Evolutionary conservation across 2,329 filamentous ascomycete species (phyloP), one percentile per base, ranked within the genome.

Genomic region (Aspergillus ochraceoroseus): DNA sequence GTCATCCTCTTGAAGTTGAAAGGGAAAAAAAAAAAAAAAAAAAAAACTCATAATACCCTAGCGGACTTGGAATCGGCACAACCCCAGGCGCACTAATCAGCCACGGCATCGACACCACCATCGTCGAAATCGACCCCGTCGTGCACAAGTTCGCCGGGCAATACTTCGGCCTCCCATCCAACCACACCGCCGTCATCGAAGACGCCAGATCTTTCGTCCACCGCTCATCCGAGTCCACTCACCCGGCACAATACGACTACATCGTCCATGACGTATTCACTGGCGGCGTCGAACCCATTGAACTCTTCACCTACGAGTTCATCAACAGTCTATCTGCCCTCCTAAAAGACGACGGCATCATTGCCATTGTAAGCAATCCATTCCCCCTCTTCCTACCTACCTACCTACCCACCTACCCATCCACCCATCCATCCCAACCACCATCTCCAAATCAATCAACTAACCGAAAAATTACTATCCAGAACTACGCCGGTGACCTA

Each of bases 181-280:
- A 90, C 53, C 86, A 92, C 65, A 85, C 78, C 0, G 75, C 83
- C n/a, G 77, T 87, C 38, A 82, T 96, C 48, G 77, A 82, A 35
- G 87, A 98, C 55, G 92, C 92, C 0, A 79, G 88, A 2, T 67
- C 70, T n/a, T 95, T 76, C 57, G 75, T 82, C 5, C 54, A 69
- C 8, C 58, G 63, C 7, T 66, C 62, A 75, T 79, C 12, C 64
- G 70, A 31, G 57, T 66, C 37, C 58, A 74, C 32, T 69, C 70
- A 39, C 57, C 65, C 35, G 53, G 66, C 18, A 54, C 68, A 41
- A 61, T 98, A 84, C 62, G 83, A 95, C 67, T 96, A 95, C 69
- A 92, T 98, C 57, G 76, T 98, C 38, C 92, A 98, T 63, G 92
- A 98, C 54, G 92, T 98, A 15, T 98, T 98, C 63, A 98, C 92